Evolutionary conservation across 2,329 filamentous ascomycete genomes (phyloP).

Genomic region (Penicillium fuscoglaucum): DNA sequence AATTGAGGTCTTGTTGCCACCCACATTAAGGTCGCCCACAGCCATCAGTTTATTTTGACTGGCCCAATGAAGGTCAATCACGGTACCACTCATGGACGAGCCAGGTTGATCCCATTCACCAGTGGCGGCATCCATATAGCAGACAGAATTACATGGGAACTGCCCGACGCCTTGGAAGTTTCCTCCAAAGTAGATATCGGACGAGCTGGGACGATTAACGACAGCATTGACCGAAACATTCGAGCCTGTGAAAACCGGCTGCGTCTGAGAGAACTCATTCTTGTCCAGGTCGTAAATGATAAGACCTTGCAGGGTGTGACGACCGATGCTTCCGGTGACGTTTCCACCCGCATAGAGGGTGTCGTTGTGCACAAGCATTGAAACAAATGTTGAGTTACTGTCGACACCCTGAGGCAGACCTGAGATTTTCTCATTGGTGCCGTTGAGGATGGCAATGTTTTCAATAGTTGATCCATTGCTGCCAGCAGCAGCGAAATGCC

Average conservation of each 20-base stretch:
- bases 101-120: slow-evolving; percentile 81
- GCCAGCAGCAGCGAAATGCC: slow-evolving; percentile 74
- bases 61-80: slow-evolving; percentile 74
- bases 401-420: slow-evolving; percentile 67
- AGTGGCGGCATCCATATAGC: slow-evolving; percentile 69
- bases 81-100: slow-evolving; percentile 67
- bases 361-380: slow-evolving; percentile 66
- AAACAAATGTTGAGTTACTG: slow-evolving; percentile 70
- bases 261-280: slow-evolving; percentile 61
- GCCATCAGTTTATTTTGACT: slow-evolving; percentile 70
- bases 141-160: slow-evolving; percentile 78
- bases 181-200: slow-evolving; percentile 82
- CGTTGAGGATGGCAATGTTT: slow-evolving; percentile 82
- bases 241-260: slow-evolving; percentile 72
- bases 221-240: slow-evolving; percentile 76
- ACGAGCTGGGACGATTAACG: slow-evolving; percentile 66
- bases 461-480: slow-evolving; percentile 69
- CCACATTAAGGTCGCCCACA: slow-evolving; percentile 72
- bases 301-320: slow-evolving; percentile 67
- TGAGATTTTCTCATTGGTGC: slow-evolving; percentile 65
- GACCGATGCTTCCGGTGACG: slow-evolving; percentile 67
- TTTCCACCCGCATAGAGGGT: slow-evolving; percentile 80
- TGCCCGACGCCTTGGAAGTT: slow-evolving; percentile 80
- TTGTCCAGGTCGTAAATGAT: slow-evolving; percentile 74
- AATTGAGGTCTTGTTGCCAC: slow-evolving; percentile 65